phyloP scores from a whole-genome alignment of 306 rosid species.

The Neltuma alba region DNA sequence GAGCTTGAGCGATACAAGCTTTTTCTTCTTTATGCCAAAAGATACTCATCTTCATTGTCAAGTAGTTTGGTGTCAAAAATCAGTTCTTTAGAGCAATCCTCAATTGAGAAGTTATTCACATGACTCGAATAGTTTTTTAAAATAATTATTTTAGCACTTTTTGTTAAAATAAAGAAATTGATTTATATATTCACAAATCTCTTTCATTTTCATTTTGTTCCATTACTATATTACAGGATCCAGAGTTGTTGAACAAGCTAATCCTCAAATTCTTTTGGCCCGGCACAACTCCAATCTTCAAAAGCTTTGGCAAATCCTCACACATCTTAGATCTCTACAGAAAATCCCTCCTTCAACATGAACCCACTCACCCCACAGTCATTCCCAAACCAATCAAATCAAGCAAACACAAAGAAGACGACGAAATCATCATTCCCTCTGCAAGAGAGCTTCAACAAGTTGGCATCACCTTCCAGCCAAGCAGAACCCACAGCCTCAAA shows the following conservation, averaged over 20 bases:
- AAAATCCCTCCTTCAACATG: slow-evolving; percentile 31
- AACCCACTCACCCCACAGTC: slow-evolving; percentile 22
- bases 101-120: too few relatives aligned
- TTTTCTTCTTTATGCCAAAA: not conserved
- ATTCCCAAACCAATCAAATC: not conserved
- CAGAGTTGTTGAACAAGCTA: slow-evolving; percentile 27
- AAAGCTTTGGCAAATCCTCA: slow-evolving; percentile 30
- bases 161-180: not conserved
- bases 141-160: not conserved
- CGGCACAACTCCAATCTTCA: not conserved
- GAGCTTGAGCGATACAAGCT: not conserved
- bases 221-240: slow-evolving; percentile 25
- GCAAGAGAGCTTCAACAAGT: slow-evolving; percentile 55
- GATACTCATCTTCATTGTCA: not conserved
- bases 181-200: not conserved
- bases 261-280: slow-evolving; percentile 33
- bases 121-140: too few relatives aligned
- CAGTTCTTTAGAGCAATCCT: not conserved
- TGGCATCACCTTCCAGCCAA: slow-evolving; percentile 44
- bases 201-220: not conserved
- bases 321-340: slow-evolving; percentile 52
- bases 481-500: slow-evolving; percentile 31
- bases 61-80: too few relatives aligned
- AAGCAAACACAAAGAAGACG: not conserved
- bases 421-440: slow-evolving; percentile 32